Conservation (phyloP, 208 protist species). For the Trypanosoma scelopori region DNA sequence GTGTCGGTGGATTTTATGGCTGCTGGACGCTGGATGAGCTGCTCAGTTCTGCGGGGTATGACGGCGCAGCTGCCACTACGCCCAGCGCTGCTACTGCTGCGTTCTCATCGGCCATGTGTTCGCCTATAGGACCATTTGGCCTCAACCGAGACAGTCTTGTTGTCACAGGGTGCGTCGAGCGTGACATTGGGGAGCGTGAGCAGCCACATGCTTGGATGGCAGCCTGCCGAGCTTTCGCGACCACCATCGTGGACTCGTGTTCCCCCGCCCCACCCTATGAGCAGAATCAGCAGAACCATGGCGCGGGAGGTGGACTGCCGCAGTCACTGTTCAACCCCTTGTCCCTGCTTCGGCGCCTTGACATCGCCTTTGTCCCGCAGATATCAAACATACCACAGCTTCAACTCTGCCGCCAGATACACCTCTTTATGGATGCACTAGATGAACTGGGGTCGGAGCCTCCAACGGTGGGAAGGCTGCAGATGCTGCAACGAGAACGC, state of each 20-base stretch:
- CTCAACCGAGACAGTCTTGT: constrained; percentile 8
- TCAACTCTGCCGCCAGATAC: constrained; percentile 55
- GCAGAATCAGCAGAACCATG: not conserved
- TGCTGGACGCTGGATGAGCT: constrained; percentile 53
- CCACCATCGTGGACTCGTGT: constrained; percentile 32
- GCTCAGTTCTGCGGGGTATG: constrained; percentile 15
- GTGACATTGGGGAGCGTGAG: constrained; percentile 59
- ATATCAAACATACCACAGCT: constrained; percentile 56
- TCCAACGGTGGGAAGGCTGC: constrained; percentile 31
- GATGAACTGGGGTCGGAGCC: constrained; percentile 22
- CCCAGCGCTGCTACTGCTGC: not conserved
- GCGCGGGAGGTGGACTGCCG: not conserved
- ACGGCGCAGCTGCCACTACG: no score
- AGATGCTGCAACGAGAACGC: constrained; percentile 36
- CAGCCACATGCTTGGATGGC: constrained; percentile 55
- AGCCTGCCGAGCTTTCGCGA: constrained; percentile 45
- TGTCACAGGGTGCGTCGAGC: constrained; percentile 31
- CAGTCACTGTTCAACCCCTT: not conserved
- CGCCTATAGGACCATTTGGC: constrained; percentile 5
- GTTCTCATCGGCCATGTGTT: not conserved
- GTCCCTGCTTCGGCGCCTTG: constrained; percentile 5
- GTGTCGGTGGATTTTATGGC: constrained; percentile 52
- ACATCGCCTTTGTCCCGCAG: constrained; percentile 28
- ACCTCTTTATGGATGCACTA: constrained; percentile 40
- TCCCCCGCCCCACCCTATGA: not conserved